Evolutionary conservation across 2,329 filamentous ascomycete genomes (phyloP).

Genomic region (Cladosporium halotolerans): DNA sequence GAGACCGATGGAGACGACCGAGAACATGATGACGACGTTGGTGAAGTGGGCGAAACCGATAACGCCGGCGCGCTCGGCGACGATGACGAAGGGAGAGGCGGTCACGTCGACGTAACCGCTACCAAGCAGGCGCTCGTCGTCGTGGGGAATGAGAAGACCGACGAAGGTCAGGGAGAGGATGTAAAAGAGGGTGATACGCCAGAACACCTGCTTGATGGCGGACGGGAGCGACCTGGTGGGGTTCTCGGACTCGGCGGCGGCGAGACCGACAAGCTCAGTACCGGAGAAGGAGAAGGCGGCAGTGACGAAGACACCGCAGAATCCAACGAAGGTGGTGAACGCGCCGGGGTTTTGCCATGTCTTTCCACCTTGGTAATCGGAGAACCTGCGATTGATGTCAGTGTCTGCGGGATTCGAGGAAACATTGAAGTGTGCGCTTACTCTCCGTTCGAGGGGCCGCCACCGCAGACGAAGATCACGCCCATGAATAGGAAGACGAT

Average conservation of each 20-base stretch:
- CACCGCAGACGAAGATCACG: constrained; percentile 52
- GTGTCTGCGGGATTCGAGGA: not conserved
- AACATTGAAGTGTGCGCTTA: constrained; percentile 16
- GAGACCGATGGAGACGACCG: constrained; percentile 52
- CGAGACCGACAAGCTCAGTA: constrained; percentile 51
- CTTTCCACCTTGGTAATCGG: not conserved
- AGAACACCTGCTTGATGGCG: constrained; percentile 28
- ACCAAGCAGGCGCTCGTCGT: constrained; percentile 22
- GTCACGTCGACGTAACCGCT: constrained; percentile 10
- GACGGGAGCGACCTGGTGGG: constrained; percentile 38
- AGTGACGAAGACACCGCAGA: constrained; percentile 58
- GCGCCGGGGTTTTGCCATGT: constrained; percentile 35
- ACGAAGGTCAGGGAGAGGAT: constrained; percentile 25
- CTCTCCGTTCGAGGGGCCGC: constrained; percentile 40
- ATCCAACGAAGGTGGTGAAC: constrained; percentile 55
- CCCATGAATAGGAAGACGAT: constrained; percentile 58
- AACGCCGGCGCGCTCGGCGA: constrained; percentile 55
- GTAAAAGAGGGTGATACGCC: constrained; percentile 28
- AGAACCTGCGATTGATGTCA: constrained; percentile 1
- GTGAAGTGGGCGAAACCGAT: constrained; percentile 54
- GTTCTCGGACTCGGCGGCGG: constrained; percentile 46
- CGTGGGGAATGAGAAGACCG: constrained; percentile 26
- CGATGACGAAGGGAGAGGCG: constrained; percentile 59
- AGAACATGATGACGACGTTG: constrained; percentile 57
- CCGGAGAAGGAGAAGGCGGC: constrained; percentile 59